A percentile compares a stretch with the other conserved stretches of the same genome.
Conservation (phyloP, 2,329 filamentous ascomycete species). For the Penicillium rolfsii region DNA sequence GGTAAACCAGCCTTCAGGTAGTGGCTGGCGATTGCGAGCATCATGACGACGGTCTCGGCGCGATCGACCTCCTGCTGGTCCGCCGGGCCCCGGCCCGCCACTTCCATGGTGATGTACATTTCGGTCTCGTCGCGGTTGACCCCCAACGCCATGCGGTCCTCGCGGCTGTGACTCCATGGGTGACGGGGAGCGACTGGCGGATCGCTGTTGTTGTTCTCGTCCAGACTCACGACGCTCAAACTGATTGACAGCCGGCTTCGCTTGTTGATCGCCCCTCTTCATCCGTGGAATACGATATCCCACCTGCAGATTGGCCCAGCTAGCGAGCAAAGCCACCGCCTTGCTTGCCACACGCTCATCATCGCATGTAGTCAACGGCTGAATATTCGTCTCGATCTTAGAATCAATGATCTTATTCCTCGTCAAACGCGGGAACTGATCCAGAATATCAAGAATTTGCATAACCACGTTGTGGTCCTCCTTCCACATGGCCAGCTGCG, state of each 20-base stretch:
- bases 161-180: constrained; percentile 50
- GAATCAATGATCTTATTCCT: constrained; percentile 97
- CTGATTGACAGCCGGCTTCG: constrained; percentile 63
- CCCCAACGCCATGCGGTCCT: constrained; percentile 36
- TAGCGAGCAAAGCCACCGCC: constrained; percentile 71
- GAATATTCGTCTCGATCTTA: constrained; percentile 83
- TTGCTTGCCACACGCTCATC: constrained; percentile 75
- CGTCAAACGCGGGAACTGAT: constrained; percentile 85
- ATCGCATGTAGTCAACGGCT: constrained; percentile 67
- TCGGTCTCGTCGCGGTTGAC: constrained; percentile 59
- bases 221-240: constrained; percentile 60
- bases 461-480: constrained; percentile 89
- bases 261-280: constrained; percentile 64
- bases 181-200: constrained; percentile 57
- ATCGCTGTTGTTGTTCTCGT: constrained; percentile 55
- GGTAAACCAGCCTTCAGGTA: constrained; percentile 86
- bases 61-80: constrained; percentile 2
- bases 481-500: constrained; percentile 78
- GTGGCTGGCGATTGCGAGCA: constrained; percentile 53
- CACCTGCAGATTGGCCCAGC: constrained; percentile 87
- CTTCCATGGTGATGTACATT: constrained; percentile 60
- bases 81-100: not conserved
- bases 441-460: constrained; percentile 86
- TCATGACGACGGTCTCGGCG: constrained; percentile 40
- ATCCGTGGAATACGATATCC: constrained; percentile 92